Evolutionary conservation across 345 rosid genomes (phyloP).

Genomic region (Sapria himalayana): DNA sequence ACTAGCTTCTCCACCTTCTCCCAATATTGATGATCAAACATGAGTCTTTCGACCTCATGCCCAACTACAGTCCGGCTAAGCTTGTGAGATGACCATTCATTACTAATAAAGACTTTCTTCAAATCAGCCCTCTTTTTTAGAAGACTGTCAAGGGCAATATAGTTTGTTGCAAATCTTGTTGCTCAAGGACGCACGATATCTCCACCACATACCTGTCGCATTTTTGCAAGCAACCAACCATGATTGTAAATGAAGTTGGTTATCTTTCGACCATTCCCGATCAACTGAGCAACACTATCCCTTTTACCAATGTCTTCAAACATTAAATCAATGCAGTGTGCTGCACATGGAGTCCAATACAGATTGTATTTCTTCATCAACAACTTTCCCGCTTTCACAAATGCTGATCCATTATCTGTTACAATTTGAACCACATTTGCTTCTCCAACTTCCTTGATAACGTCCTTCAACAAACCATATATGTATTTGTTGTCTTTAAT

Average conservation of each 20-base stretch:
- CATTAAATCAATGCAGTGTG: neutral
- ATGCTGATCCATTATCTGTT: neutral
- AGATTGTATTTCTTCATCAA: too few species aligned
- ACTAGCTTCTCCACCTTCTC: too few species aligned
- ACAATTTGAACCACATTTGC: neutral
- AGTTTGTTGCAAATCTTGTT: neutral
- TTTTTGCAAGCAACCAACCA: neutral
- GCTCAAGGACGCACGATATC: neutral
- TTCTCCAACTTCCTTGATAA: neutral
- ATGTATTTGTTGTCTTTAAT: neutral
- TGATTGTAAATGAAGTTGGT: neutral
- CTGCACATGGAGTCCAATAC: too few species aligned
- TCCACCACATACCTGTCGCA: neutral
- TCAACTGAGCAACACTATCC: neutral
- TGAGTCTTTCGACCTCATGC: too few species aligned
- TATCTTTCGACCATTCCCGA: neutral
- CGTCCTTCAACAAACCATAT: neutral
- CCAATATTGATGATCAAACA: too few species aligned
- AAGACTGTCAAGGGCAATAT: neutral
- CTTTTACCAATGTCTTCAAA: neutral
- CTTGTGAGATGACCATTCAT: too few species aligned
- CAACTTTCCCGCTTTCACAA: neutral
- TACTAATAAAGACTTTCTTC: too few species aligned
- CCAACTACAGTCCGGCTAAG: too few species aligned
- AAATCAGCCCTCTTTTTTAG: neutral